Evolutionary conservation across 2,329 filamentous ascomycete genomes (phyloP).

Genomic region (Sporothrix euskadiensis): DNA sequence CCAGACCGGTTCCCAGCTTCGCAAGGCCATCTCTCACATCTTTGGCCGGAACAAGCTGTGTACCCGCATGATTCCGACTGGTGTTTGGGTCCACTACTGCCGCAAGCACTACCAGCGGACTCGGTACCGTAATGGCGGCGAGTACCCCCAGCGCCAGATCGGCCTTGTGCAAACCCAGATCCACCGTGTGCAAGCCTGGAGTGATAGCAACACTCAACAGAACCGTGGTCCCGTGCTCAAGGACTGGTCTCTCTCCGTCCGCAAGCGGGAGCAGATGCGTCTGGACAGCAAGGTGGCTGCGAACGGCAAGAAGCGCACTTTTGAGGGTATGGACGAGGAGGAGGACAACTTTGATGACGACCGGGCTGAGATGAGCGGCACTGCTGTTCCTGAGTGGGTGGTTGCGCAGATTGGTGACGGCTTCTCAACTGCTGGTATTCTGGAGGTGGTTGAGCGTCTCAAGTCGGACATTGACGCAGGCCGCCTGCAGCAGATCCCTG

Average conservation of each 20-base stretch:
- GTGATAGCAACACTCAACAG: conserved; percentile 47
- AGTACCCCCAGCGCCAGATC: conserved; percentile 64
- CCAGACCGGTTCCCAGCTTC: conserved; percentile 59
- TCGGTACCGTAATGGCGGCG: conserved; percentile 65
- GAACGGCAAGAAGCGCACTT: conserved; percentile 38
- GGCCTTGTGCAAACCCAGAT: conserved; percentile 65
- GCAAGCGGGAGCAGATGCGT: conserved; percentile 65
- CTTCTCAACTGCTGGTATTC: conserved; percentile 51
- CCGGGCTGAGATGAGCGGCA: conserved; percentile 41
- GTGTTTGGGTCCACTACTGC: conserved; percentile 75
- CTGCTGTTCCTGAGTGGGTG: conserved; percentile 53
- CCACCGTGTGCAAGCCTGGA: conserved; percentile 63
- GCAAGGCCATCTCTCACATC: conserved; percentile 78
- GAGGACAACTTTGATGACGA: conserved; percentile 36
- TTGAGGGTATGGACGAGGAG: conserved; percentile 41
- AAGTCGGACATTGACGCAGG: conserved; percentile 48
- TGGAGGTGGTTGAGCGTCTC: conserved; percentile 50
- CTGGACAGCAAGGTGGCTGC: conserved; percentile 46
- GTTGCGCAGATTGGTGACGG: conserved; percentile 48
- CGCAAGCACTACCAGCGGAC: conserved; percentile 80
- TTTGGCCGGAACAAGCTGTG: conserved; percentile 81
- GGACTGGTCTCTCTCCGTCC: conserved; percentile 62
- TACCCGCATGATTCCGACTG: conserved; percentile 67
- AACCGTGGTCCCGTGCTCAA: conserved; percentile 50
- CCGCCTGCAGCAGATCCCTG: conserved; percentile 51